Base-by-base conservation (phyloP, 192 early-diverging fungal genomes). In the Podila verticillata region DNA sequence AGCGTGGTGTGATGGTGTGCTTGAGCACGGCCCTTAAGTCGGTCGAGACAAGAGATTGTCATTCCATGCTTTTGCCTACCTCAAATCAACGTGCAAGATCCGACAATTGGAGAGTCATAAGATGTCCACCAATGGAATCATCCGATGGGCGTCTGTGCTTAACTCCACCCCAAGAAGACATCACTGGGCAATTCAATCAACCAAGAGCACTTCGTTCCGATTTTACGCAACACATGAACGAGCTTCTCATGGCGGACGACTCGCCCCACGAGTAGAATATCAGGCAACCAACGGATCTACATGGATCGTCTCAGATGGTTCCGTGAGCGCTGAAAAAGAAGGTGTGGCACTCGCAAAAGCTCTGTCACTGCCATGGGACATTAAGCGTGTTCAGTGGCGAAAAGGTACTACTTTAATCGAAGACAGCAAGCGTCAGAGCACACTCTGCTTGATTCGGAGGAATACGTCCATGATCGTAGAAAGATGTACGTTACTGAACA, bases 381-480 rank as follows among this genome's bases (percentile, higher is more conserved):
- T 80, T 17, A 80, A 80, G 61, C 70, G 77, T 2, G 77, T 80
- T 24, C 58, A 72, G 48, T 80, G 77, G 77, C 77, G 70, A 20
- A 49, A 72, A 68, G 70, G 77, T 68, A 72, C 7, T 44, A 15
- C n/a, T 15, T 44, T 44, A 44, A 44, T 44, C 1, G 15, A 1
- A 2, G 13, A 2, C 17, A 6, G 26, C 47, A 8, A 2, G 17
- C n/a, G 31, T 22, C n/a, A n/a, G 5, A 34, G 29, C n/a, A 26
- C 51, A n/a, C 22, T 5, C 5, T 54, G 10, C 24, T 24, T 54
- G 51, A 54, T 54, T 44, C 39, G 3, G 36, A 17, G 15, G 0
- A 17, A 44, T 10, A 44, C 4, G 4, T 39, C 36, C 10, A n/a
- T n/a, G n/a, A n/a, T n/a, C n/a, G n/a, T n/a, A n/a, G n/a, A n/a